Evolutionary conservation across 2,329 filamentous ascomycete species (phyloP), one percentile per base, ranked within the genome.

Genomic region (Talaromyces sp.): DNA sequence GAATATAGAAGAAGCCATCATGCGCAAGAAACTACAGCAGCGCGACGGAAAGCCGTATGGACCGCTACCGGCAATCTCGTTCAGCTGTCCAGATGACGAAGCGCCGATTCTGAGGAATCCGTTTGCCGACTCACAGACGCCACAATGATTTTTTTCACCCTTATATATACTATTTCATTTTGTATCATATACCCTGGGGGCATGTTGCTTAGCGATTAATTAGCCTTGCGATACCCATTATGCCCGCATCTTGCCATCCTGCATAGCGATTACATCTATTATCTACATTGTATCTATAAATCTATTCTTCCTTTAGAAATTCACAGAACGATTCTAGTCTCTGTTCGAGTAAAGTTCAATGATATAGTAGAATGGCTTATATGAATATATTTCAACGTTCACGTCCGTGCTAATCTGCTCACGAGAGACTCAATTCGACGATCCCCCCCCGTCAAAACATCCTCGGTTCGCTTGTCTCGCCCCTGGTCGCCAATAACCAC

Each of bases 1-100:
- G 78, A 68, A 70, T 55, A 67, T 79, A 14, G 76, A 80, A 66
- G 76, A 79, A 62, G 72, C 74, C n/a, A 74, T 80, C 53, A 53
- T 75, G 52, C 73, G 76, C 12, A 73, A 70, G 31, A 74, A 71
- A 44, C 66, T 79, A 10, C 77, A 80, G 66, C 63, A 68, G 47
- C 65, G 73, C 28, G 69, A 74, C 54, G 73, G 72, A 8, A 65
- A 71, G 51, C 65, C 67, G 10, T 78, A 78, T 63, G 75, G 74
- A 3, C 73, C 76, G 0, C 64, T 80, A 23, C 77, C 78, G 8
- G 70, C 70, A 12, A 61, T 78, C 6, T 69, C 73, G 5, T 78
- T 79, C 54, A 65, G 53, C n/a, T 64, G 65, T 36, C 51, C 66
- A 10, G 64, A 65, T 23, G 18, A 59, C n/a, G 57, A 56, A 16